Base-by-base conservation (phyloP, 176 grass and related monocot species). In the Bolboschoenus planiculmis region DNA sequence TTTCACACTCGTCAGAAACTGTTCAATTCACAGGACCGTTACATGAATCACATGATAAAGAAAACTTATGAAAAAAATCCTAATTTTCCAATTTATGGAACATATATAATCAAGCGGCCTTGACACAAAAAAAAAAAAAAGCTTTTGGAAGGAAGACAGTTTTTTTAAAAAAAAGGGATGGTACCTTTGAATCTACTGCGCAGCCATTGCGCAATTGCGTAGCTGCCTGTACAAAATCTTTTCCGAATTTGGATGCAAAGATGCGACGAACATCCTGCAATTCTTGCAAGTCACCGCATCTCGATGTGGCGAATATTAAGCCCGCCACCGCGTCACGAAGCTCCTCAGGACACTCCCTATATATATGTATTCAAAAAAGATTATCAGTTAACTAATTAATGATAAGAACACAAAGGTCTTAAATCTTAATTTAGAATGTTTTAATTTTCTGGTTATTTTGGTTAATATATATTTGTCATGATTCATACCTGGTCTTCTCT, bases 201-300 rank as follows among this genome's bases (percentile, higher is more conserved):
- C 96, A 99, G 0, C 85, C 83, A 85, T 86, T 85, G 27, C 87
- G 87, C 0, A 99, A 82, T 20, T 93, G 84, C 15, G 90, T 82
- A 0, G 92, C 91, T 0, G 62, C 80, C 18, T 83, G 8, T 40
- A 65, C 91, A 81, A 99, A 95, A 2, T 87, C 92, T 50, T 85
- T 87, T 13, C 96, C 96, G 18, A 95, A 93, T 78, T 86, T 95
- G 47, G 84, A 67, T 10, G 51, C 66, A 37, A 99, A 85, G 44
- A 93, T 81, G 34, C 33, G 27, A 2, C 89, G 80, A 13, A 88
- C 86, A 83, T 93, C 87, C 50, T 90, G 87, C 82, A 99, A 87
- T 89, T 95, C 96, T 14, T 91, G 96, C 0, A 95, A 51, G 37
- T 99, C 92, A 39, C 87, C 92, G 75, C 92, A 90, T 34, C 96